Base-by-base conservation (phyloP, 1,284 basidiomycete species). In the Fomitopsis schrenkii region DNA sequence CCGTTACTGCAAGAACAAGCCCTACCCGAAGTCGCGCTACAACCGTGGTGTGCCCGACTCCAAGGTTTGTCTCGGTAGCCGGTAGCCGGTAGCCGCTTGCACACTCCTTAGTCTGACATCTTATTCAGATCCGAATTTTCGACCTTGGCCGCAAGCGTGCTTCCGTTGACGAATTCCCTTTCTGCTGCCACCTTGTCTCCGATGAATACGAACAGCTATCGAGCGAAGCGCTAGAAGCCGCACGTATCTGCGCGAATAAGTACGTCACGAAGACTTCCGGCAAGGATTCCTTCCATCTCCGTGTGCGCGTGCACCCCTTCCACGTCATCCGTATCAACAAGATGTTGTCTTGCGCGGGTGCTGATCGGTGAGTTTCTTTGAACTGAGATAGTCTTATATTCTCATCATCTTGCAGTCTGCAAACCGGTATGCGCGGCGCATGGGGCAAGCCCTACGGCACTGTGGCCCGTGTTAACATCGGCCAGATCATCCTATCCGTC, bases 261-360 rank as follows among this genome's bases (percentile, higher is more conserved):
- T 98, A 98, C 80, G 91, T 98, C 70, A 97, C 95, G 74, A 98
- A 98, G 89, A 95, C 93, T 28, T 89, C 93, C 58, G 97, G 97
- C 75, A 98, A 98, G 83, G 97, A 99, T 74, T 94, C 96, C 22
- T 98, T 99, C 95, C 97, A 99, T 80, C 78, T 98, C 77, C 89
- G 97, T 72, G 95, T 99, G 70, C 93, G 96, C 67, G 95, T 95
- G 62, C 97, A 99, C 83, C 97, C 97, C 64, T 98, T 93, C 94
- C 97, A 98, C 79, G 94, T 98, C 70, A 82, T 99, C 80, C 93
- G 97, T 70, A 98, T 98, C 91, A 98, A 99, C 93, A 99, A 99
- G 90, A 98, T 98, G 94, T 94, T 98, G 85, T 94, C 92, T 64
- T 98, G 97, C 78, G 97, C 97, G 71, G 97, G 97, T 76, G 96